These are phyloP conservation scores for Alternaria brassicae DNA, from an alignment of 2,329 filamentous ascomycete genomes.

Conservation along the genomic window DNA sequence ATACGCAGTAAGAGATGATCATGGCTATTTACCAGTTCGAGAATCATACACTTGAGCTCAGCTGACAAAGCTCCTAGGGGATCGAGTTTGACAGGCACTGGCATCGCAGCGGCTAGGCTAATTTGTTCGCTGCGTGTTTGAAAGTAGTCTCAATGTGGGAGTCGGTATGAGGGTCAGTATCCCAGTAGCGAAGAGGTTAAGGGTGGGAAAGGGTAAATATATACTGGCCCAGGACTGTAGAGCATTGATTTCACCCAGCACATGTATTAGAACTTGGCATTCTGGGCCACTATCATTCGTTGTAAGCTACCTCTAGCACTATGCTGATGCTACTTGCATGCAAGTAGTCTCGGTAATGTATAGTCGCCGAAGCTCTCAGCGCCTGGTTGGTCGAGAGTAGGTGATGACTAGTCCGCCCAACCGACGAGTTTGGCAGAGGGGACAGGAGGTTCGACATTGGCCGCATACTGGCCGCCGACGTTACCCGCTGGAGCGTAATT, in stretches of 20 bases:
- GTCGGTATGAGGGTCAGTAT: no score
- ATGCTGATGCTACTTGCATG: constrained; percentile 2
- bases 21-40: neutral
- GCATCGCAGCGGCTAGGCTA: neutral
- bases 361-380: neutral
- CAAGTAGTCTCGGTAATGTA: constrained; percentile 7
- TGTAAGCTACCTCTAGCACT: neutral
- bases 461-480: constrained; percentile 60
- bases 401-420: constrained; percentile 38
- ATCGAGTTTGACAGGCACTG: neutral
- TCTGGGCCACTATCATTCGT: neutral
- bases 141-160: no score
- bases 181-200: no score
- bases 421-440: constrained; percentile 29
- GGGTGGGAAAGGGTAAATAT: neutral
- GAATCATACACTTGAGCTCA: neutral
- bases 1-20: no score
- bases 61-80: neutral
- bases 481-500: constrained; percentile 79
- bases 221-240: no score
- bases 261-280: neutral
- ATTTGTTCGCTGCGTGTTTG: neutral
- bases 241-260: neutral
- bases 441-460: constrained; percentile 58
- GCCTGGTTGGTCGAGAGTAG: constrained; percentile 5